Base-by-base conservation (phyloP, 2,329 filamentous ascomycete species). In the Whalleya microplaca region DNA sequence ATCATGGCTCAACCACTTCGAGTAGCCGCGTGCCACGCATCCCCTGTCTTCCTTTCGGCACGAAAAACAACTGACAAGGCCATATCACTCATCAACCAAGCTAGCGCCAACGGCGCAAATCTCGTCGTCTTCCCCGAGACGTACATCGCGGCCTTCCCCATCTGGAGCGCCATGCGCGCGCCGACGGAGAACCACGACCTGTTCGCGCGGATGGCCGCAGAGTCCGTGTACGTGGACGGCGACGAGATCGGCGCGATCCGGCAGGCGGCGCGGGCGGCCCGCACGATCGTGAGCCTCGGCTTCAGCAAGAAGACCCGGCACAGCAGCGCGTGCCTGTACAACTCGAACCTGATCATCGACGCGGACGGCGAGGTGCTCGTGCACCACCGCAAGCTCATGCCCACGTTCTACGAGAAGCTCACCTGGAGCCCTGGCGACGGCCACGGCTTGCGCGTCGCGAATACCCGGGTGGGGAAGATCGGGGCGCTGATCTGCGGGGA, bases 371-470 rank as follows among this genome's bases (percentile, higher is more conserved):
- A 78, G 2, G 70, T 84, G 1, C 55, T 81, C 1, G 74, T 79
- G 0, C 81, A 84, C 53, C 80, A 84, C 54, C 72, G 82, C 1
- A 85, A 85, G 53, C 65, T 84, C 1, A 73, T 81, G 65, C 80
- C 82, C 0, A 84, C 81, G 0, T 84, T 83, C 64, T 84, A 78
- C 56, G 83, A 85, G 68, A 84, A 84, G 59, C 61, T 84, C 20
- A 80, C 76, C 0, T 84, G 82, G 82, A 72, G 72, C 0, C 75
- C 76, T 1, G 82, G 82, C 0, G 82, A 84, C 61, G 82, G 81
- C 0, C 53, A 76, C 23, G 82, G 82, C 0, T 61, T 85, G 3
- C 70, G 68, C 1, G 75, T 84, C 0, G 75, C 76, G 0, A 72
- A 81, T 0, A 81, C 78, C 0, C 54, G 59, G 0, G 73, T 74